phyloP scores from a whole-genome alignment of 768 basidiomycete species.

The Rhodotorula graminis region DNA sequence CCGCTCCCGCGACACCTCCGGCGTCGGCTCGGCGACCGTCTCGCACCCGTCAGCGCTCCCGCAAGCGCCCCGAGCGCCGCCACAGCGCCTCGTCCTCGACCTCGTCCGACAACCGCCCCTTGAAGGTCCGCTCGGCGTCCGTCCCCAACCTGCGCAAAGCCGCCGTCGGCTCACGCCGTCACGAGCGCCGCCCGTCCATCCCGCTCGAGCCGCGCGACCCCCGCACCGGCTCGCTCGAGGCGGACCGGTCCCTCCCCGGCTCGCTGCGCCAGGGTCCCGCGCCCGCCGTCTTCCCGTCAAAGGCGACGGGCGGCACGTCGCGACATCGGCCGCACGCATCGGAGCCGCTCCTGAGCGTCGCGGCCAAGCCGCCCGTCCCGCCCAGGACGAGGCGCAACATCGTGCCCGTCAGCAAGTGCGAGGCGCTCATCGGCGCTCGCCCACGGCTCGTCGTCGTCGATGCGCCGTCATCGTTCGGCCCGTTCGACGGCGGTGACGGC shows the following conservation, averaged over 20 bases:
- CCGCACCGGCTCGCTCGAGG: not conserved
- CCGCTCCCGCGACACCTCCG: not conserved
- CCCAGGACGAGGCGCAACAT: not conserved
- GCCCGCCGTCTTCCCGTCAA: slow-evolving; percentile 1
- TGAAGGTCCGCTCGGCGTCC: slow-evolving; percentile 17
- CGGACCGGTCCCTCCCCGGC: not conserved
- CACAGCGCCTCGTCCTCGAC: slow-evolving; percentile 55
- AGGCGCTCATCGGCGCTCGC: not conserved
- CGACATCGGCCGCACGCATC: not conserved
- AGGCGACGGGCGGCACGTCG: not conserved
- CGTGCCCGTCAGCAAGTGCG: not conserved
- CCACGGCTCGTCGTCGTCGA: slow-evolving; percentile 1
- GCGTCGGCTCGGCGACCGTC: too few relatives aligned
- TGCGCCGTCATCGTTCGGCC: not conserved
- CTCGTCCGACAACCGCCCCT: slow-evolving; percentile 52
- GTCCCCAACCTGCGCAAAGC: slow-evolving; percentile 16
- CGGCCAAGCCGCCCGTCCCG: not conserved
- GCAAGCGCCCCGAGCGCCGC: too few relatives aligned
- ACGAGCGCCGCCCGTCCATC: slow-evolving; percentile 5
- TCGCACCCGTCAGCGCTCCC: slow-evolving; percentile 52
- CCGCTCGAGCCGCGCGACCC: slow-evolving; percentile 21
- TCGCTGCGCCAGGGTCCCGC: not conserved
- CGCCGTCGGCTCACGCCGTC: not conserved
- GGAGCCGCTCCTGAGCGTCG: rapidly evolving
- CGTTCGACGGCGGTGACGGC: not conserved